These are phyloP conservation scores for Alternaria panax DNA, from an alignment of 2,329 filamentous ascomycete genomes.

Conservation along the genomic window DNA sequence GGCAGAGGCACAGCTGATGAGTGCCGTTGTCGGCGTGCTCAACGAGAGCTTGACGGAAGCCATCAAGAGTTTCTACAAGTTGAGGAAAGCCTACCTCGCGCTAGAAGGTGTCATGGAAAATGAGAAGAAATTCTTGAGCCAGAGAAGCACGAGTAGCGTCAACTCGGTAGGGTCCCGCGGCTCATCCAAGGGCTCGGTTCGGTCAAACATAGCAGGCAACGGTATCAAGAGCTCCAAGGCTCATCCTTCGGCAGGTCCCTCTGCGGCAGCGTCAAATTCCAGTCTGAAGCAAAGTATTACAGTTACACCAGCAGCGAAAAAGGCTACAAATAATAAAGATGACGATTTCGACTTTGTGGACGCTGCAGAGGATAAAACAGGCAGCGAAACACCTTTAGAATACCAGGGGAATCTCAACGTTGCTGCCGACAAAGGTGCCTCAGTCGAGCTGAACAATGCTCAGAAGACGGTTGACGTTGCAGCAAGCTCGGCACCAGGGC, in stretches of 20 bases:
- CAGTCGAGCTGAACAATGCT: conserved; percentile 34
- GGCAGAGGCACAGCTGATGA: conserved; percentile 87
- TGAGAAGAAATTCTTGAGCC: conserved; percentile 67
- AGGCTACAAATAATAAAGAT: conserved; percentile 33
- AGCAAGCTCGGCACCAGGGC: conserved; percentile 35
- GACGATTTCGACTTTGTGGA: conserved; percentile 64
- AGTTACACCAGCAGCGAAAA: conserved; percentile 8
- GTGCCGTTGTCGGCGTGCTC: conserved; percentile 84
- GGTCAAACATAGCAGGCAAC: conserved; percentile 19
- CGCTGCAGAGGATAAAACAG: conserved; percentile 59
- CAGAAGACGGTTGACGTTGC: conserved; percentile 29
- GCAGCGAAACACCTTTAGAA: conserved; percentile 55
- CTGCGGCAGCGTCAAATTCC: conserved; percentile 25
- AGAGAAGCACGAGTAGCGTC: conserved; percentile 46
- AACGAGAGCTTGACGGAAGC: conserved; percentile 93
- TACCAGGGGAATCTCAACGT: conserved; percentile 57
- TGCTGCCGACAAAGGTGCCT: conserved; percentile 30
- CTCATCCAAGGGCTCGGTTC: conserved; percentile 34
- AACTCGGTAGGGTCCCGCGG: conserved; percentile 28
- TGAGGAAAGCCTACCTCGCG: conserved; percentile 86
- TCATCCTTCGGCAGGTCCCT: conserved; percentile 11
- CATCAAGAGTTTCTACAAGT: conserved; percentile 89
- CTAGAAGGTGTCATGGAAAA: conserved; percentile 80
- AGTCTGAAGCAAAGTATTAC: conserved; percentile 25
- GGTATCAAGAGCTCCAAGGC: conserved; percentile 18